phyloP scores from a whole-genome alignment of 1,284 basidiomycete species.

The Moniliella sp. region DNA sequence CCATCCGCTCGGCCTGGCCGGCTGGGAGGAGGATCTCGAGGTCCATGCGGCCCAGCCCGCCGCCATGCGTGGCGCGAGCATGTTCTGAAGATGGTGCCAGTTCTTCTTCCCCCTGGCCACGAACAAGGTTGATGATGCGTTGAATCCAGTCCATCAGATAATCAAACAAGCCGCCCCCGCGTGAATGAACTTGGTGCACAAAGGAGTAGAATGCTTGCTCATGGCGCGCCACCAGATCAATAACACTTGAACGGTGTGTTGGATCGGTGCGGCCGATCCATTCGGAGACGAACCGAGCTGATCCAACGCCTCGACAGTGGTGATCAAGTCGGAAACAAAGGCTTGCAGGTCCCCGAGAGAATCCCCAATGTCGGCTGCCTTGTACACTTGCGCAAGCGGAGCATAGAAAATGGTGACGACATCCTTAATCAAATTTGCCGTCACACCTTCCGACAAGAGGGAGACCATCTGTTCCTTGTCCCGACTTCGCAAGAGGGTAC shows the following conservation, averaged over 20 bases:
- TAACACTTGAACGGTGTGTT: conserved; percentile 74
- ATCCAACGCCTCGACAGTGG: conserved; percentile 84
- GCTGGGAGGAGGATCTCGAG: conserved; percentile 26
- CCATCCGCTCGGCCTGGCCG: conserved; percentile 12
- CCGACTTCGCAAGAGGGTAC: conserved; percentile 51
- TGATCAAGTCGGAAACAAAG: conserved; percentile 85
- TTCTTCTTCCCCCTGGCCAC: conserved; percentile 62
- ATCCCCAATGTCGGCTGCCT: conserved; percentile 87
- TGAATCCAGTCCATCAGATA: conserved; percentile 91
- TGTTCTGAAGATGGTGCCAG: too few species aligned
- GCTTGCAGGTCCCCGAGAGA: conserved; percentile 72
- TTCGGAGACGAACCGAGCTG: too few species aligned
- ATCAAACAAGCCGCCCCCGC: conserved; percentile 82
- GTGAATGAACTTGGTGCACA: conserved; percentile 93
- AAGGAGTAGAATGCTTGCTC: conserved; percentile 88
- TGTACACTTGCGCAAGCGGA: conserved; percentile 87
- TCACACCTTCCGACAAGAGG: conserved; percentile 84
- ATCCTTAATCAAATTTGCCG: conserved; percentile 82
- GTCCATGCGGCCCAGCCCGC: conserved; percentile 4
- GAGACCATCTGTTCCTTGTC: conserved; percentile 83
- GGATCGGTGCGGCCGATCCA: conserved; percentile 55
- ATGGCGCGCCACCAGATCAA: conserved; percentile 76
- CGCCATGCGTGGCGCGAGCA: conserved; percentile 23
- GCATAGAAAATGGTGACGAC: conserved; percentile 98
- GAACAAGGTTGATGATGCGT: conserved; percentile 68